Base-by-base conservation (phyloP, 805 yeast genomes). In the Candida oleophila region DNA sequence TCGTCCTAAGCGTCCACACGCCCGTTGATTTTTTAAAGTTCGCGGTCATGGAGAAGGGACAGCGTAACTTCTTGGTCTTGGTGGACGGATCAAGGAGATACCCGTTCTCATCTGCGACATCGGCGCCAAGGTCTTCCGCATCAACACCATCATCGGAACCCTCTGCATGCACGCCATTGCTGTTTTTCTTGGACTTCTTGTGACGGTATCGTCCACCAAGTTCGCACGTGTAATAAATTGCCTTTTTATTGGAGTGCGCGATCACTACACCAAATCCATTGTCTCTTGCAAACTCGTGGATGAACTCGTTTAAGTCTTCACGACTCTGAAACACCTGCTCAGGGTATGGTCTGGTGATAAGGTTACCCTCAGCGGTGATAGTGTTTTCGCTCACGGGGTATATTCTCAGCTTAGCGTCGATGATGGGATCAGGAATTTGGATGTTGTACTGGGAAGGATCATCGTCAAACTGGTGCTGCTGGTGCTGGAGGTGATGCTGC, bases 1-100 rank as follows among this genome's bases (percentile, higher is more conserved):
- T 76, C 12, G 79, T 77, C 45, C 73, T 71, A 41, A 79, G 62
- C 18, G 78, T 74, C 83, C 83, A 79, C 36, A 66, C 69, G 45
- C 72, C 71, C 44, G 70, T 73, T 41, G 72, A 68, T 54, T 78
- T 79, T 22, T 78, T 75, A 55, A 61, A 77, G 54, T 72, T 69
- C 22, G 84, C 83, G 37, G 81, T 78, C 80, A 79, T 77, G n/a
- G 81, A 68, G 59, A 77, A 79, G 20, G 82, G 83, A 60, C 84
- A 79, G 53, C 71, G 73, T 48, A 77, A 72, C 55, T 78, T 78
- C 55, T 78, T 78, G 11, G 82, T 73, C 48, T 71, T 71, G 38
- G 75, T 68, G 45, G 61, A 68, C 9, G 71, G 68, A 50, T 71
- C 76, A 45, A 70, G 49, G 41, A 68, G 56, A 49, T 67, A 71